Conservation (phyloP, 306 rosid species). For the Albizia julibrissin region DNA sequence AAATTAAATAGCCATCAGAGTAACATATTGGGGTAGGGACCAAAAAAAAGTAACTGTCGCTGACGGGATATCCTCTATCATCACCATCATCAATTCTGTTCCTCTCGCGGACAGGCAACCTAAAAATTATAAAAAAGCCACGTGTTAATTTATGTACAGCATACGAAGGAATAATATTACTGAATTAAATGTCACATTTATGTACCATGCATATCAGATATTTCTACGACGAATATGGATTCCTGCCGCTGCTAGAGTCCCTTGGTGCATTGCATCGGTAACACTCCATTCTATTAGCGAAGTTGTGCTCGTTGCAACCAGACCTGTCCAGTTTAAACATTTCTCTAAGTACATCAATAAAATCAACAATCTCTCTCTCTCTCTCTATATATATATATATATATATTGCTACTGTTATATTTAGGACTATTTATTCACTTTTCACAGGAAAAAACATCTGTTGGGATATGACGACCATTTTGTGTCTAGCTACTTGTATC, state of each 20-base stretch:
- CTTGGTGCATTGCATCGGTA: slow-evolving; percentile 85
- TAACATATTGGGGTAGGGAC: slow-evolving; percentile 36
- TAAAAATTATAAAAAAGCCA: slow-evolving; percentile 1
- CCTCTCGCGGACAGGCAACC: slow-evolving; percentile 31
- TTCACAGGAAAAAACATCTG: not conserved
- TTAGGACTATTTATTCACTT: not conserved
- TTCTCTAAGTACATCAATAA: not conserved
- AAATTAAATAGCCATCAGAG: slow-evolving; percentile 25
- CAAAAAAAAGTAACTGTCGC: slow-evolving; percentile 31
- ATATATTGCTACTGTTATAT: not conserved
- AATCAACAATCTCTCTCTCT: too few species aligned
- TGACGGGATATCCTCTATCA: slow-evolving; percentile 29
- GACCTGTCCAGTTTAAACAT: slow-evolving; percentile 47
- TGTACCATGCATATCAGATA: slow-evolving; percentile 28
- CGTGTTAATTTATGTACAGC: not conserved
- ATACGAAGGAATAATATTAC: not conserved
- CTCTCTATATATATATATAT: too few species aligned
- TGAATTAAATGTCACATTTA: not conserved
- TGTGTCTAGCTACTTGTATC: not conserved
- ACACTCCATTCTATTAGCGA: slow-evolving; percentile 81
- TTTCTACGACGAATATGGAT: slow-evolving; percentile 61
- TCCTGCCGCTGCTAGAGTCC: slow-evolving; percentile 52
- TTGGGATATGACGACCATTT: not conserved
- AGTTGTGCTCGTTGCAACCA: slow-evolving; percentile 92
- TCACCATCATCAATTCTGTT: slow-evolving; percentile 38